phyloP scores from a whole-genome alignment of 1,284 basidiomycete species.

The Pterulicium gracile region DNA sequence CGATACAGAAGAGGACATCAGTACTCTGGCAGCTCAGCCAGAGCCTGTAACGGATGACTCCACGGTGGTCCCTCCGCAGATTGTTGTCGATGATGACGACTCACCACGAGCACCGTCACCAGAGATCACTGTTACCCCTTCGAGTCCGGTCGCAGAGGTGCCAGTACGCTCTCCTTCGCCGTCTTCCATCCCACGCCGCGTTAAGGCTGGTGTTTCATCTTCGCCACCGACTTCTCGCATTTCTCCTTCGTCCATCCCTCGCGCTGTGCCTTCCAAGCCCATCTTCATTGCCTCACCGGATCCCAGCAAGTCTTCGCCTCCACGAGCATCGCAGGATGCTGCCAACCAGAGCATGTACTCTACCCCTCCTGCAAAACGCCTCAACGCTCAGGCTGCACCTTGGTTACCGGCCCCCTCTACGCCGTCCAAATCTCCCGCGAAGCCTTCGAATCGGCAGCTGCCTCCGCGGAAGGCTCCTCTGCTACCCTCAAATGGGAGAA shows the following conservation, averaged over 20 bases:
- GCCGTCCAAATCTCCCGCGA: neutral
- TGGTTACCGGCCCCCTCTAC: neutral
- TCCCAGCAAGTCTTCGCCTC: constrained; percentile 11
- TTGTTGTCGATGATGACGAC: too few species aligned
- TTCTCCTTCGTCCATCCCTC: constrained; percentile 46
- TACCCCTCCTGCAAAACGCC: neutral
- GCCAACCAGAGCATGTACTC: constrained; percentile 15
- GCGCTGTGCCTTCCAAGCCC: constrained; percentile 26
- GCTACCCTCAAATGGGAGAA: neutral
- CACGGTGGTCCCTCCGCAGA: too few species aligned
- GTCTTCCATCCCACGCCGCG: neutral
- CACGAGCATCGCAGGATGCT: constrained; percentile 4
- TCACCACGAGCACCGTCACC: too few species aligned
- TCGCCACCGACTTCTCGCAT: neutral
- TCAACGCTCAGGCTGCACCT: neutral
- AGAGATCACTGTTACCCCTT: too few species aligned
- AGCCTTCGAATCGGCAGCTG: neutral
- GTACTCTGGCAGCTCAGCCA: too few species aligned
- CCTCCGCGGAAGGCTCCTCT: neutral
- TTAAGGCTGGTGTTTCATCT: neutral
- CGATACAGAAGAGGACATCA: constrained; percentile 10
- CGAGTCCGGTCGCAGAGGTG: too few species aligned
- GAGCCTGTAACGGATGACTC: too few species aligned
- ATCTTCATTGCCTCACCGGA: too few species aligned
- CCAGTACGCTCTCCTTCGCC: neutral